Conservation (phyloP, 2,329 filamentous ascomycete species). For the Colletotrichum sp. region DNA sequence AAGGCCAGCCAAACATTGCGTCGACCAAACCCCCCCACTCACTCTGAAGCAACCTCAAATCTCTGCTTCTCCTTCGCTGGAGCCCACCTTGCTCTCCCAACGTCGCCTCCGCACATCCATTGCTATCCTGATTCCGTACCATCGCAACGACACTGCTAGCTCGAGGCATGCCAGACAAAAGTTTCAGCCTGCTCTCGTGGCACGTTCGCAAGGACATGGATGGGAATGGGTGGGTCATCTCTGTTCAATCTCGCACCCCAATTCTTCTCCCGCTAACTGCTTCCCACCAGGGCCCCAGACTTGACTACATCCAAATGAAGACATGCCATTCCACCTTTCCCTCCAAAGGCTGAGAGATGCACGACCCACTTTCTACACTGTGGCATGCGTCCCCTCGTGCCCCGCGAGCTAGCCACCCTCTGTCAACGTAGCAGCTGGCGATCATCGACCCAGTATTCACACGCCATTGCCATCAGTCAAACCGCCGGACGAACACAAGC, state of each 20-base stretch:
- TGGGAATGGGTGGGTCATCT: neutral
- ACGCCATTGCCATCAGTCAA: too few relatives aligned
- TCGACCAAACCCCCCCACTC: neutral
- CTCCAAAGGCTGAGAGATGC: too few relatives aligned
- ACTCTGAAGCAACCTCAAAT: neutral
- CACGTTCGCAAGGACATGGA: neutral
- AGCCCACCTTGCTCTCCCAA: neutral
- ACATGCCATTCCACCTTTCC: too few relatives aligned
- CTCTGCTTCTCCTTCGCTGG: neutral
- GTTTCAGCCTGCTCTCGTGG: neutral
- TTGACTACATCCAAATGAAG: neutral
- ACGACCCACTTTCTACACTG: too few relatives aligned
- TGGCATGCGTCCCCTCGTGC: too few relatives aligned
- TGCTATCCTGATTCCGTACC: neutral
- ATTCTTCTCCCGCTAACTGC: neutral
- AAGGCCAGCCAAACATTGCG: neutral
- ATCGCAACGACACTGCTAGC: neutral
- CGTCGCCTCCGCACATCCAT: neutral
- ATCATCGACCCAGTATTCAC: too few relatives aligned
- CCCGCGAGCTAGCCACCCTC: too few relatives aligned
- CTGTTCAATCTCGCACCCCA: neutral
- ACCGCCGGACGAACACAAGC: too few relatives aligned
- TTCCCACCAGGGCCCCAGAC: neutral
- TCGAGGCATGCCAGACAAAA: neutral
- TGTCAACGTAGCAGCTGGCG: too few relatives aligned